Evolutionary conservation across 371 early-diverging fungal genomes (phyloP), one percentile per base, ranked within the genome.

Genomic region (Syncephalastrum contaminatum): DNA sequence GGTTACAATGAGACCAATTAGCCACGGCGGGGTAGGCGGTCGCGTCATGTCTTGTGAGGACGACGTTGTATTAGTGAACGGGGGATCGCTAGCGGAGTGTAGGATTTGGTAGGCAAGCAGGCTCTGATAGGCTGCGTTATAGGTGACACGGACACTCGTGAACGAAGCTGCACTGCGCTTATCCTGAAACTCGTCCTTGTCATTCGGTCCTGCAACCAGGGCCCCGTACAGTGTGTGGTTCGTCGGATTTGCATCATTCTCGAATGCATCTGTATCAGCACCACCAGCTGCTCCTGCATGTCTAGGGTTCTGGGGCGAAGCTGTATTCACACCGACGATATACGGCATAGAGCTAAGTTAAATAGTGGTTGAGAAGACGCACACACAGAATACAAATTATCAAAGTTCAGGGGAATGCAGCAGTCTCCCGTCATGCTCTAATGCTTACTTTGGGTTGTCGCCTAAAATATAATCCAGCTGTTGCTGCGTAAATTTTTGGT

Each of bases 241-340:
- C 12, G 75, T 67, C 16, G 67, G 67, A 30, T 47, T 53, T 30
- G 36, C 36, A 30, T 30, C 36, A 10, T 30, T 8, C 36, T 30
- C 36, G 36, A 30, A 30, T 10, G 36, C 36, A 6, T 30, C 36
- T 2, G 68, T 47, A 49, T 70, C 63, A 8, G 58, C 67, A 19
- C 83, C 83, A 5, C 82, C 85, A 12, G 81, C 75, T 3, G 83
- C 83, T 18, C 75, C 72, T 8, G 82, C 80, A 55, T 82, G 81
- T 53, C 81, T 81, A 8, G 83, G 83, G 43, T 84, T 82, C 21
- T 60, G 51, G 19, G 83, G 82, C 0, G 85, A 78, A 45, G 81
- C 81, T 43, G 59, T 59, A 40, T 78, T 81, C 0, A 81, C 75
- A 47, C 83, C 85, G 12, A 71, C 67, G 18, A 84, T 64, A 59